Percentiles rank a stretch among this genome's conserved stretches.
Conservation (phyloP, 2,329 filamentous ascomycete species). For the Akanthomyces dipterigenus region DNA sequence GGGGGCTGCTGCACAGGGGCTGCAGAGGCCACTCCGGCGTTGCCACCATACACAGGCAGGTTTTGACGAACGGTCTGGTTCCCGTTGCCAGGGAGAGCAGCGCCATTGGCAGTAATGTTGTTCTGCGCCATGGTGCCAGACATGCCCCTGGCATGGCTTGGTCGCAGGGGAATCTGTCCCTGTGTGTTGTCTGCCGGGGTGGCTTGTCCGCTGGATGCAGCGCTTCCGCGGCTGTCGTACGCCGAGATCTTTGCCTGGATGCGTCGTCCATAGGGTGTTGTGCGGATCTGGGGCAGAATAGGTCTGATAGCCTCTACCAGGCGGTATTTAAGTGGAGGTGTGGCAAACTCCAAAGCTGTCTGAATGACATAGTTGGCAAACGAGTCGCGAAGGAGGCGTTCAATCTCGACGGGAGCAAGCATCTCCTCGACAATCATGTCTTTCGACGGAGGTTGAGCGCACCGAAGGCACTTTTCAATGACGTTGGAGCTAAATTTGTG, state of each 20-base stretch:
- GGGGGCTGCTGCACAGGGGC: conserved; percentile 18
- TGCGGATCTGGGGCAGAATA: conserved; percentile 74
- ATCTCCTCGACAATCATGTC: conserved; percentile 83
- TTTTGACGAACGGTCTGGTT: conserved; percentile 25
- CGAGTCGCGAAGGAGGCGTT: conserved; percentile 81
- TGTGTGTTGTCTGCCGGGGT: conserved; percentile 47
- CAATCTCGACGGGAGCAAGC: conserved; percentile 65
- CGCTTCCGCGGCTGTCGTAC: conserved; percentile 43
- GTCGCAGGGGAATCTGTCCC: conserved; percentile 47
- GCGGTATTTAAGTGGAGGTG: conserved; percentile 62
- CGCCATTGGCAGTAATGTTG: conserved; percentile 19
- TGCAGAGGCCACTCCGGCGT: conserved; percentile 25
- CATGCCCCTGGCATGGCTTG: conserved; percentile 35
- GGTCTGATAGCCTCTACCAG: conserved; percentile 82
- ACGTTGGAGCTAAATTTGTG: conserved; percentile 99
- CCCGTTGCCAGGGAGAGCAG: conserved; percentile 27
- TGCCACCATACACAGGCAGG: conserved; percentile 29
- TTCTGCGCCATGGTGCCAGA: conserved; percentile 21
- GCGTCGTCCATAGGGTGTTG: conserved; percentile 89
- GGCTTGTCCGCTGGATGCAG: conserved; percentile 40
- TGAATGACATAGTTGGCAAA: conserved; percentile 98
- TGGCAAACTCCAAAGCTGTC: conserved; percentile 83
- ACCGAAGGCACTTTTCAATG: conserved; percentile 92
- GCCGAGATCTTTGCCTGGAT: conserved; percentile 81
- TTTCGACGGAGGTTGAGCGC: conserved; percentile 66